phyloP scores from a whole-genome alignment of 495 filamentous ascomycete species.

The Daldinia caldariorum region DNA sequence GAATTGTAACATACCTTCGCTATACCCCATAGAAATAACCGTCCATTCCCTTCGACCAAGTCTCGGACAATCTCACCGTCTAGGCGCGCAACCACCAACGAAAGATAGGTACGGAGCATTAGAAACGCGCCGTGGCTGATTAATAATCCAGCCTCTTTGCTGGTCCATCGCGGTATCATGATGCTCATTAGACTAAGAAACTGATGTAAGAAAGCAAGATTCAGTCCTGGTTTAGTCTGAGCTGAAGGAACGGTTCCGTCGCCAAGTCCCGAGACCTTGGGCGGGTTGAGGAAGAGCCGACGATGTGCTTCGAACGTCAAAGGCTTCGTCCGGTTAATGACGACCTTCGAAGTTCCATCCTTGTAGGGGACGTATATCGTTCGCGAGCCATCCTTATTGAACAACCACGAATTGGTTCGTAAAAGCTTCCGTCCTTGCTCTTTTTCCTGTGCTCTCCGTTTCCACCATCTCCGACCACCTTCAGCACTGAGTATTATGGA shows the following conservation, averaged over 20 bases:
- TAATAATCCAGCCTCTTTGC: constrained; percentile 92
- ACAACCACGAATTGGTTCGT: constrained; percentile 89
- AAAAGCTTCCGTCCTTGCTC: constrained; percentile 81
- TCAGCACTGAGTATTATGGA: constrained; percentile 80
- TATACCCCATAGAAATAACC: constrained; percentile 86
- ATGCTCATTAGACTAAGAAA: constrained; percentile 95
- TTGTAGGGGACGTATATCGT: constrained; percentile 95
- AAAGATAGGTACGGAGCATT: constrained; percentile 91
- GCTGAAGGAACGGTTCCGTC: constrained; percentile 85
- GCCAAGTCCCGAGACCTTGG: constrained; percentile 76
- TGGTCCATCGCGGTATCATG: constrained; percentile 94
- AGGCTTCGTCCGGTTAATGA: constrained; percentile 89
- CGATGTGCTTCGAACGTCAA: constrained; percentile 97
- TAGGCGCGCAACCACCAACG: constrained; percentile 87
- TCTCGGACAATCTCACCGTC: constrained; percentile 98
- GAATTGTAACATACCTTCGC: constrained; percentile 63
- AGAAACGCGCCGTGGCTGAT: constrained; percentile 88
- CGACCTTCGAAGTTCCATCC: constrained; percentile 85
- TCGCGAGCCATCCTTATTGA: constrained; percentile 91
- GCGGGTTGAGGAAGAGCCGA: constrained; percentile 90
- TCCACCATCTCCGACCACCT: constrained; percentile 79
- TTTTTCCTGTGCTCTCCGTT: constrained; percentile 73
- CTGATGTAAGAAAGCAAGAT: constrained; percentile 98
- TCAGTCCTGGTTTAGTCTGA: constrained; percentile 92
- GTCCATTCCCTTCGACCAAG: constrained; percentile 92